Conservation (phyloP, 1,284 basidiomycete genomes). For the Bjerkandera adusta region DNA sequence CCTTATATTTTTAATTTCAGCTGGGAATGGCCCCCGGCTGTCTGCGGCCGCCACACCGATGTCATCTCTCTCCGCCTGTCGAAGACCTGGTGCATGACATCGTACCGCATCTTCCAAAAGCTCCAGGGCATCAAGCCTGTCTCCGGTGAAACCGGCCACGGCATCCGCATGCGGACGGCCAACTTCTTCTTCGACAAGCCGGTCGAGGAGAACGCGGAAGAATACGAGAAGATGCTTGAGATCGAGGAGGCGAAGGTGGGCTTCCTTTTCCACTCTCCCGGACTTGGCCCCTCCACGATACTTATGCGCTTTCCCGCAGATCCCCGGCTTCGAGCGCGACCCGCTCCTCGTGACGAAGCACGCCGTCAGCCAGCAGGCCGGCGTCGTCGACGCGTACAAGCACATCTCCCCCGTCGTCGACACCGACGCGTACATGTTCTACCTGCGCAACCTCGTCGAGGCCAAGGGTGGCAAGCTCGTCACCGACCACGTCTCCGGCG, state of each 20-base stretch:
- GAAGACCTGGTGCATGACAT: conserved; percentile 33
- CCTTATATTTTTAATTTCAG: conserved; percentile 12
- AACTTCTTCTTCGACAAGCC: conserved; percentile 35
- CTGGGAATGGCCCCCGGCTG: conserved; percentile 36
- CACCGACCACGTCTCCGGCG: conserved; percentile 28
- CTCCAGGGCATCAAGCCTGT: conserved; percentile 20
- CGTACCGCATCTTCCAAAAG: conserved; percentile 29
- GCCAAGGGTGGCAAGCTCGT: conserved; percentile 32
- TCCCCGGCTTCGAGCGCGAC: conserved; percentile 33
- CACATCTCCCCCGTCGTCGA: conserved; percentile 35
- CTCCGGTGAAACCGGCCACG: conserved; percentile 17
- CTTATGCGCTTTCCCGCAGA: conserved; percentile 8
- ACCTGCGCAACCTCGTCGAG: conserved; percentile 28
- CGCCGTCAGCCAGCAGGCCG: conserved; percentile 28
- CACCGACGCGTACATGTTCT: conserved; percentile 36
- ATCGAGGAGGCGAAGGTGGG: conserved; percentile 19
- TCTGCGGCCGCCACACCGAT: conserved; percentile 35
- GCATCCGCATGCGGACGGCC: conserved; percentile 23
- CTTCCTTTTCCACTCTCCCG: neutral
- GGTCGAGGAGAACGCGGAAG: conserved; percentile 27
- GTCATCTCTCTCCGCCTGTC: conserved; percentile 30
- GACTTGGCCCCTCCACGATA: neutral
- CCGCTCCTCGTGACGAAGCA: conserved; percentile 20
- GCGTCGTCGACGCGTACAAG: conserved; percentile 35
- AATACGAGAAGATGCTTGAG: conserved; percentile 34